phyloP scores from a whole-genome alignment of 73 alveolate species.

The Effrenium voratum region DNA sequence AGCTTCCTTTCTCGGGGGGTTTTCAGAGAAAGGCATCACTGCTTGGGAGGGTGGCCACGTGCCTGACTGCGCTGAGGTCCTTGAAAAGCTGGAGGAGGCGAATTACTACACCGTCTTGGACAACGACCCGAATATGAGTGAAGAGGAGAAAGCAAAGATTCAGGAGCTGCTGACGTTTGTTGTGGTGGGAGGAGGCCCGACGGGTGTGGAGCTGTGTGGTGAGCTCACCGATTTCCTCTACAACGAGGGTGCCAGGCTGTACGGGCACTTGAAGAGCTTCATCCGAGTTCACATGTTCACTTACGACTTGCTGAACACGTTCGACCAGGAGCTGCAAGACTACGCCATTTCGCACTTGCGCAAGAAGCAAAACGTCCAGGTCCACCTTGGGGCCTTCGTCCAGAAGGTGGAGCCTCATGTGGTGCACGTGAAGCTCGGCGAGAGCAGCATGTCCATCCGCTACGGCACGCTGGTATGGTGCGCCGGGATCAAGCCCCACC shows the following conservation, averaged over 20 bases:
- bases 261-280: conserved; percentile 52
- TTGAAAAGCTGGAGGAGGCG: conserved; percentile 86
- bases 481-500: conserved; percentile 85
- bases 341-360: conserved; percentile 57
- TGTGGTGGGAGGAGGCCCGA: conserved; percentile 85
- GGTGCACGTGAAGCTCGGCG: conserved; percentile 78
- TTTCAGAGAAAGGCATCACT: no score
- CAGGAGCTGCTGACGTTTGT: conserved; percentile 70
- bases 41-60: no score
- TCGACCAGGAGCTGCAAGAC: conserved; percentile 75
- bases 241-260: conserved; percentile 55
- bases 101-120: conserved; percentile 38
- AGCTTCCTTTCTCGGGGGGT: no score
- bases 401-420: conserved; percentile 64
- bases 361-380: conserved; percentile 73
- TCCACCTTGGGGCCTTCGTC: conserved; percentile 74
- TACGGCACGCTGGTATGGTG: conserved; percentile 93
- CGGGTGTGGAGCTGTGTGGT: conserved; percentile 57
- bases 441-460: conserved; percentile 71
- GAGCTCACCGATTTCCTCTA: conserved; percentile 64
- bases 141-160: conserved; percentile 47
- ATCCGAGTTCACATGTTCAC: conserved; percentile 92
- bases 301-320: conserved; percentile 67
- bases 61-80: neutral
- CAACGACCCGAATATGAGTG: conserved; percentile 41